Conservation (phyloP, 257 asterid species). For the Solanum pennellii region DNA sequence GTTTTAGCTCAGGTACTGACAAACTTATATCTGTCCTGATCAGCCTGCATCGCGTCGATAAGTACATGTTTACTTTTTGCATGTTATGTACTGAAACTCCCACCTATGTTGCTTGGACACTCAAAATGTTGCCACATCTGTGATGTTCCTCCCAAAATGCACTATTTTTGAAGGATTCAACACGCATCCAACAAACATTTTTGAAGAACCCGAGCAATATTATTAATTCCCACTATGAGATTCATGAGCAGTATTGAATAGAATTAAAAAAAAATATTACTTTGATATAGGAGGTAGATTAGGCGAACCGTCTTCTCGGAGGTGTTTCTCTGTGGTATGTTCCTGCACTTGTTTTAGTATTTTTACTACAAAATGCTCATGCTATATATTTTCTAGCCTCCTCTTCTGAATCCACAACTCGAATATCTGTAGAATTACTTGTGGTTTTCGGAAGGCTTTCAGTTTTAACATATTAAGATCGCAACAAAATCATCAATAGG, state of each 20-base stretch:
- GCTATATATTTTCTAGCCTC: slow-evolving; percentile 39
- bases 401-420: slow-evolving; percentile 53
- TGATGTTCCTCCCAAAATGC: not conserved
- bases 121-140: not conserved
- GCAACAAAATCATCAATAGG: too few species aligned
- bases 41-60: slow-evolving; percentile 15
- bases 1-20: slow-evolving; percentile 29
- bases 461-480: not conserved
- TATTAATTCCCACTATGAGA: not conserved
- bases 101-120: not conserved
- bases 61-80: not conserved
- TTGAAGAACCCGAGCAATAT: not conserved
- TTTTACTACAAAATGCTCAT: slow-evolving; percentile 48
- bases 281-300: slow-evolving; percentile 37
- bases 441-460: not conserved
- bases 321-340: slow-evolving; percentile 25
- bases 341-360: slow-evolving; percentile 39
- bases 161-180: not conserved
- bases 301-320: slow-evolving; percentile 29
- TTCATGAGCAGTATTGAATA: not conserved
- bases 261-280: slow-evolving; percentile 1
- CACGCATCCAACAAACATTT: not conserved
- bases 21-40: slow-evolving; percentile 31
- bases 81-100: not conserved
- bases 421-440: slow-evolving; percentile 26